phyloP scores from a whole-genome alignment of 176 grass and related monocot species.

The Typha latifolia region DNA sequence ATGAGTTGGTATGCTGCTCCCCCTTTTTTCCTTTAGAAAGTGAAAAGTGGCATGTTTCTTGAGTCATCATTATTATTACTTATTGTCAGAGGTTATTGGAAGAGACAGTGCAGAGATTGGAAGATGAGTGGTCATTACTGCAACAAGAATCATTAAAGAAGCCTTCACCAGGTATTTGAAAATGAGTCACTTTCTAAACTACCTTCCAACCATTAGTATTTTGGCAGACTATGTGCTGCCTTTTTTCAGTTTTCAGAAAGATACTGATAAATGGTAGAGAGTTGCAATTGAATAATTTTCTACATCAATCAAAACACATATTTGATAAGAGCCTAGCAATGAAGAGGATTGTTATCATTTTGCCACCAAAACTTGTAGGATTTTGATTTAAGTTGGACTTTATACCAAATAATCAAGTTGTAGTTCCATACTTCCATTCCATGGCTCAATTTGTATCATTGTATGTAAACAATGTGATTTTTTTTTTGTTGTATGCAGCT shows the following conservation, averaged over 20 bases:
- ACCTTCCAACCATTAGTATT: constrained; percentile 3
- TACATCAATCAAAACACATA: too few species aligned
- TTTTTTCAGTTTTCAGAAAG: background rate
- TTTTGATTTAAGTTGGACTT: too few species aligned
- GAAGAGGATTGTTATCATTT: too few species aligned
- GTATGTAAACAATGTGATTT: constrained; percentile 3
- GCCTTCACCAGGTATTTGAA: constrained; percentile 56
- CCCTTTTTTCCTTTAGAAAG: constrained; percentile 11
- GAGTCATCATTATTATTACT: background rate
- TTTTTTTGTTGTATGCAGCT: constrained; percentile 37
- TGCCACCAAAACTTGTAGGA: too few species aligned
- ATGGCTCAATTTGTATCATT: background rate
- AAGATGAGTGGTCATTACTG: constrained; percentile 54
- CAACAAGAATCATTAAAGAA: constrained; percentile 76
- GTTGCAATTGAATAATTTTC: too few species aligned
- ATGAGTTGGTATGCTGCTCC: constrained; percentile 38
- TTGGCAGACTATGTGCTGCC: background rate
- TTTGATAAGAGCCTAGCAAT: too few species aligned
- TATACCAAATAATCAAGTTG: too few species aligned
- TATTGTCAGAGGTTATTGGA: constrained; percentile 45
- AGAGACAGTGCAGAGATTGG: constrained; percentile 53
- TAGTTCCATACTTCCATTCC: too few species aligned
- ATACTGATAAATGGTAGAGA: too few species aligned
- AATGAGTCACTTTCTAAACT: constrained; percentile 8
- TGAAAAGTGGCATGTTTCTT: background rate